Evolutionary conservation across 2,329 filamentous ascomycete species (phyloP).

Genomic region (Amauroascus niger): DNA sequence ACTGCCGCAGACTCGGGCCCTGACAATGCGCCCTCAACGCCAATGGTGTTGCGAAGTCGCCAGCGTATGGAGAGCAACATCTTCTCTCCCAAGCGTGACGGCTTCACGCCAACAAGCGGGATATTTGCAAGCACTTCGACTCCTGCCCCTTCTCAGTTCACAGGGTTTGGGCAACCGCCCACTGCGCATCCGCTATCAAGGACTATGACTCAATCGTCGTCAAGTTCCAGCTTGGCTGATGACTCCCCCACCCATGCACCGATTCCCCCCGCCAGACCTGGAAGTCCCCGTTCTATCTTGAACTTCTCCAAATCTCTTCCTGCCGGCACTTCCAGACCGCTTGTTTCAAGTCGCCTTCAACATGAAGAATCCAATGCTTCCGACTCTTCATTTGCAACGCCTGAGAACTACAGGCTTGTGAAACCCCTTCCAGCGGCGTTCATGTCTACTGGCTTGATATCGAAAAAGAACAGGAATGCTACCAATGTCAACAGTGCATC

Average conservation of each 20-base stretch:
- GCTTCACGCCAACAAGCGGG: constrained; percentile 51
- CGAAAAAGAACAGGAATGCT: constrained; percentile 79
- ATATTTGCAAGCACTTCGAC: constrained; percentile 32
- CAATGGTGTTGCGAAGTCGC: constrained; percentile 48
- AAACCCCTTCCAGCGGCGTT: constrained; percentile 75
- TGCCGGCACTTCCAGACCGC: constrained; percentile 46
- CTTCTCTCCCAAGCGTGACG: constrained; percentile 56
- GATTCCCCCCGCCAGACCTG: constrained; percentile 40
- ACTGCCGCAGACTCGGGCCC: constrained; percentile 24
- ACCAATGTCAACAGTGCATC: constrained; percentile 50
- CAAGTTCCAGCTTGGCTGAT: constrained; percentile 64
- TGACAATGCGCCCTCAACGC: constrained; percentile 48
- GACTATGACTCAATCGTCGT: constrained; percentile 77
- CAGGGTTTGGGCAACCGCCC: constrained; percentile 24
- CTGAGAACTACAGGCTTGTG: constrained; percentile 63
- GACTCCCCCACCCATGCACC: constrained; percentile 60
- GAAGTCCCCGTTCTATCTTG: constrained; percentile 43
- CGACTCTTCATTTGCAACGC: constrained; percentile 57
- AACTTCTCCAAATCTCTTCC: constrained; percentile 70
- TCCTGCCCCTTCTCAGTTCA: constrained; percentile 1
- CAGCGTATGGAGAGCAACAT: constrained; percentile 66
- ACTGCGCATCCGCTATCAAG: constrained; percentile 71
- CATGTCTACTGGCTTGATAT: constrained; percentile 87
- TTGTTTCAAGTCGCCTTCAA: constrained; percentile 34
- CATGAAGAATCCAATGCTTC: constrained; percentile 43